Evolutionary conservation across 176 grass and related monocot species (phyloP).

Genomic region (Metroxylon sagu): DNA sequence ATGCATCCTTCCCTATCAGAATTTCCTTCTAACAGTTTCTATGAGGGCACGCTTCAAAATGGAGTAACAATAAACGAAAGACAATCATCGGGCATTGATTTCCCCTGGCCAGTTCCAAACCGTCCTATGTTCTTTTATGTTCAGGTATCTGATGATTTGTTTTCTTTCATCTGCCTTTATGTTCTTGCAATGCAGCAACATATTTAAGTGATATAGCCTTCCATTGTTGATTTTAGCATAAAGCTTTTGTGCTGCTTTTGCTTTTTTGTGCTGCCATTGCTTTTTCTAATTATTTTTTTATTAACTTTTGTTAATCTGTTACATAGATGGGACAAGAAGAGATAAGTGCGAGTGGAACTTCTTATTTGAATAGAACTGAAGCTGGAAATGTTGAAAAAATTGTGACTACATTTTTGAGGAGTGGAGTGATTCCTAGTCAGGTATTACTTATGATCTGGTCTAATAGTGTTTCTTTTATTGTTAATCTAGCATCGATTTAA

Average conservation of each 20-base stretch:
- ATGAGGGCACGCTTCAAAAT: constrained; percentile 98
- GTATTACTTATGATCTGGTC: constrained; percentile 10
- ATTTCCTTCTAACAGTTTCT: constrained; percentile 98
- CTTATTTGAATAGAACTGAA: constrained; percentile 97
- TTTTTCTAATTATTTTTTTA: too few relatives aligned
- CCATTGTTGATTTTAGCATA: too few relatives aligned
- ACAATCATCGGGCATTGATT: constrained; percentile 85
- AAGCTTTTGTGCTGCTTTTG: too few relatives aligned
- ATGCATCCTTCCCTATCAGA: constrained; percentile 98
- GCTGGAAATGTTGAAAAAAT: constrained; percentile 99
- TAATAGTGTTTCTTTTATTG: too few relatives aligned
- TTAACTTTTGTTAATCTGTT: too few relatives aligned
- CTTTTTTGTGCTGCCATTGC: too few relatives aligned
- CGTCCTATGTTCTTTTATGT: constrained; percentile 99
- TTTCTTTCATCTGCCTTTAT: constrained; percentile 3
- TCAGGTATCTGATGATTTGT: constrained; percentile 37
- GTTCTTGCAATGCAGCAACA: neutral
- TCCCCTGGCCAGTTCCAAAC: constrained; percentile 96
- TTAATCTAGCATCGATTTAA: neutral
- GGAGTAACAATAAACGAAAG: constrained; percentile 98
- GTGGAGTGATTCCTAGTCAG: constrained; percentile 97
- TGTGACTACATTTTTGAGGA: constrained; percentile 93
- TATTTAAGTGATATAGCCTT: too few relatives aligned
- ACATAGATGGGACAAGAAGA: constrained; percentile 97
- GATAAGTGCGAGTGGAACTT: constrained; percentile 97